A percentile compares a stretch with the other conserved stretches of the same genome.
phyloP scores from a whole-genome alignment of 2,329 filamentous ascomycete genomes.

The Trichoderma afroharzianum region DNA sequence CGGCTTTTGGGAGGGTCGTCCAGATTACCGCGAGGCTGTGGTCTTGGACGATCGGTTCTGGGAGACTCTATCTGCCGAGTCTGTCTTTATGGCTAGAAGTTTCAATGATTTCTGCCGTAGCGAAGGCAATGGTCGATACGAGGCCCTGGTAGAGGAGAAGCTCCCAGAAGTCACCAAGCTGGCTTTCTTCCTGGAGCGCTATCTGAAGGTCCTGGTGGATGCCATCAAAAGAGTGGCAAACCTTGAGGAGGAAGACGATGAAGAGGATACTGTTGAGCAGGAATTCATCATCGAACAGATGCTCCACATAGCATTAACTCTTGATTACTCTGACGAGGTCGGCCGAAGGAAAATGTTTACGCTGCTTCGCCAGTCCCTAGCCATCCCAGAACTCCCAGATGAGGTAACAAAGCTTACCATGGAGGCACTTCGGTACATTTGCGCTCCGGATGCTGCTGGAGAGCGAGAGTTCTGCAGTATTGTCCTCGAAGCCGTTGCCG shows the following conservation, averaged over 20 bases:
- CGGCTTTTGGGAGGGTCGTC: constrained; percentile 91
- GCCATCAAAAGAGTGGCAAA: constrained; percentile 56
- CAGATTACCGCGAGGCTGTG: constrained; percentile 72
- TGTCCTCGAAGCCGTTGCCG: constrained; percentile 88
- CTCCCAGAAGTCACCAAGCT: constrained; percentile 91
- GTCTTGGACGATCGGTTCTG: constrained; percentile 72
- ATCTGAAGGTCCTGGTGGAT: constrained; percentile 67
- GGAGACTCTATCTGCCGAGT: constrained; percentile 78
- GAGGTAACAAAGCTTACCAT: constrained; percentile 86
- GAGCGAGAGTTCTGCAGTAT: constrained; percentile 81
- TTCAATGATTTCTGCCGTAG: constrained; percentile 90
- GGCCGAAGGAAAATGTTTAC: constrained; percentile 95
- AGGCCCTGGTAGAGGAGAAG: constrained; percentile 81
- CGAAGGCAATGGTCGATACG: constrained; percentile 69
- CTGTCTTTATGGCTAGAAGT: constrained; percentile 83
- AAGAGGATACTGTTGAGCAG: constrained; percentile 81
- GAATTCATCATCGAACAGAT: constrained; percentile 97
- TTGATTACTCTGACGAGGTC: constrained; percentile 97
- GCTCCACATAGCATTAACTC: constrained; percentile 82
- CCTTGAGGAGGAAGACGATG: constrained; percentile 61
- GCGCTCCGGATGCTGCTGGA: constrained; percentile 67
- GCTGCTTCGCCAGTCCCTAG: constrained; percentile 78
- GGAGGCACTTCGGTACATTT: constrained; percentile 77
- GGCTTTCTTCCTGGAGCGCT: constrained; percentile 79
- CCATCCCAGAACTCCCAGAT: constrained; percentile 83